A percentile compares a stretch with the other conserved stretches of the same genome.
These are phyloP conservation scores for Clausena lansium DNA, from an alignment of 345 rosid genomes.

Conservation along the genomic window DNA sequence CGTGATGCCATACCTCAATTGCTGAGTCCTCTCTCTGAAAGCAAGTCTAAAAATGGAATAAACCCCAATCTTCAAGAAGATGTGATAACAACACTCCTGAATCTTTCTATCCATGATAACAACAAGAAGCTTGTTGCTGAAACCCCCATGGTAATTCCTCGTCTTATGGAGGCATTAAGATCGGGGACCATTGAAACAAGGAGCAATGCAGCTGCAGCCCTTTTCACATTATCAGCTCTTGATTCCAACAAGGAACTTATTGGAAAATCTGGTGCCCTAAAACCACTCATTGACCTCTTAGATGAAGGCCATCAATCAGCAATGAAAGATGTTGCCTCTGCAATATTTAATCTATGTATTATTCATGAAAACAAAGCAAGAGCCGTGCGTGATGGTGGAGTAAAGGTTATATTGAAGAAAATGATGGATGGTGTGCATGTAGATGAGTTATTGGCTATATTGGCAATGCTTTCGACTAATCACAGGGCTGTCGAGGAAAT, in stretches of 20 bases:
- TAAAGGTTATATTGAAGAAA: conserved; percentile 63
- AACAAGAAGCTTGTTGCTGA: conserved; percentile 91
- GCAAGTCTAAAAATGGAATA: conserved; percentile 30
- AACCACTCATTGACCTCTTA: conserved; percentile 69
- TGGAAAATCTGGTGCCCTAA: conserved; percentile 73
- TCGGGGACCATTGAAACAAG: conserved; percentile 66
- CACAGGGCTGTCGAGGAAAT: conserved; percentile 76
- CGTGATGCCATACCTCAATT: conserved; percentile 58
- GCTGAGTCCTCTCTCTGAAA: conserved; percentile 49
- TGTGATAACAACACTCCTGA: conserved; percentile 79
- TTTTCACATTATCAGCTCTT: conserved; percentile 84
- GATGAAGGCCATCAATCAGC: conserved; percentile 79
- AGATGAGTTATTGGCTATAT: conserved; percentile 79
- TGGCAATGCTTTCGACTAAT: conserved; percentile 79
- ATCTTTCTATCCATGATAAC: conserved; percentile 86
- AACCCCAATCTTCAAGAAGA: conserved; percentile 81
- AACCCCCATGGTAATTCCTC: conserved; percentile 69
- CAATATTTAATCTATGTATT: conserved; percentile 77
- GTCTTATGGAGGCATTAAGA: conserved; percentile 68
- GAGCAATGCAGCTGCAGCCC: conserved; percentile 91
- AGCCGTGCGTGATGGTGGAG: conserved; percentile 84
- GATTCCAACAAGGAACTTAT: conserved; percentile 80
- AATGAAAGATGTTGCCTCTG: conserved; percentile 91
- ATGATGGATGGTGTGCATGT: conserved; percentile 61
- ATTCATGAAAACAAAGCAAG: conserved; percentile 76